phyloP scores from a whole-genome alignment of 179 eudicot species.

The Spinacia oleracea region DNA sequence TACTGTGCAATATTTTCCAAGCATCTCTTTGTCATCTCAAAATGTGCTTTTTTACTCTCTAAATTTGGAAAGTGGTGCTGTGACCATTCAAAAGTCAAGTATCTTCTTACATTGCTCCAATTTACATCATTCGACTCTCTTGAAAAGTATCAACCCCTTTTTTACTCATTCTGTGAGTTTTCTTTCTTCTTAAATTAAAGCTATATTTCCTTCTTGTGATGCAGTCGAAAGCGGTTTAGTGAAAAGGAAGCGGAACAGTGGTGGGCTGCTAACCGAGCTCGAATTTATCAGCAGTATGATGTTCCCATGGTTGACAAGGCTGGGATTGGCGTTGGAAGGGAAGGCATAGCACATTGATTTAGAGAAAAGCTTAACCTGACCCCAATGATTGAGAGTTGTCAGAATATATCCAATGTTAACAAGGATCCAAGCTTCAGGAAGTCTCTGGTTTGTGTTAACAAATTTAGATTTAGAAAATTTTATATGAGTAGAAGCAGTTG shows the following conservation, averaged over 20 bases:
- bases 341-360: slow-evolving; percentile 40
- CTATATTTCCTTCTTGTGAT: slow-evolving; percentile 15
- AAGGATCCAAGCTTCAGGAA: slow-evolving; percentile 21
- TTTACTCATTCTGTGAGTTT: not conserved
- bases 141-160: not conserved
- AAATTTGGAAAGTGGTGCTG: not conserved
- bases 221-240: slow-evolving; percentile 69
- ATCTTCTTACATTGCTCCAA: not conserved
- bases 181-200: slow-evolving; percentile 1
- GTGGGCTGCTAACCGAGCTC: slow-evolving; percentile 67
- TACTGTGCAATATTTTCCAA: not conserved
- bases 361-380: slow-evolving; percentile 27
- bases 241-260: slow-evolving; percentile 72
- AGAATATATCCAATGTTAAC: slow-evolving; percentile 10
- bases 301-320: slow-evolving; percentile 40
- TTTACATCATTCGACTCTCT: not conserved
- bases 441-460: slow-evolving; percentile 16
- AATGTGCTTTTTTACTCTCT: not conserved
- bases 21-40: not conserved
- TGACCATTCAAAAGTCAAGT: not conserved
- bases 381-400: slow-evolving; percentile 9
- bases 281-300: slow-evolving; percentile 52
- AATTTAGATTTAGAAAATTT: slow-evolving; percentile 26
- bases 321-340: slow-evolving; percentile 34
- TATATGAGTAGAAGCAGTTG: slow-evolving; percentile 23